phyloP scores from a whole-genome alignment of 139 green algal species.

The Chlamydomonas sphaeroides region DNA sequence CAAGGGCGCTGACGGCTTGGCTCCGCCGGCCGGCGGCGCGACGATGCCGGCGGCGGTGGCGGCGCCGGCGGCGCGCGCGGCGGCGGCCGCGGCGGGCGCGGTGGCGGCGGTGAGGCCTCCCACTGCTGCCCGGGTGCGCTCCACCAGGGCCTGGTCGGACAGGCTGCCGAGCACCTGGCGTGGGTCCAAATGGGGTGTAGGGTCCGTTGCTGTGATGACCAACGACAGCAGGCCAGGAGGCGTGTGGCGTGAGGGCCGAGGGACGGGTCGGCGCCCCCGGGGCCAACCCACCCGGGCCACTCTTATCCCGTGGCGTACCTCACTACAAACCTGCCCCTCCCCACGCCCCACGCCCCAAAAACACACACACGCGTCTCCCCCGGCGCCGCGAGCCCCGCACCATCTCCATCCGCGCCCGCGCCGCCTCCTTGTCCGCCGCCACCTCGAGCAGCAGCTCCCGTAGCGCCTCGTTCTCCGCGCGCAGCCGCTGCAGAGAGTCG shows the following conservation, averaged over 20 bases:
- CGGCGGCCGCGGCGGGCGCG: not conserved
- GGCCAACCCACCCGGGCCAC: too few relatives aligned
- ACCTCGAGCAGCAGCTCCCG: conserved; percentile 75
- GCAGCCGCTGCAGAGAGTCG: conserved; percentile 36
- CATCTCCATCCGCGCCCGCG: conserved; percentile 40
- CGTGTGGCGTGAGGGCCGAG: too few relatives aligned
- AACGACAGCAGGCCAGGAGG: too few relatives aligned
- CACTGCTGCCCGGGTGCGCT: conserved; percentile 2
- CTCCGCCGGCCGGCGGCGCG: too few relatives aligned
- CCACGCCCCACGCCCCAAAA: not conserved
- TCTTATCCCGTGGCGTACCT: not conserved
- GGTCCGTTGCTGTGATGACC: too few relatives aligned
- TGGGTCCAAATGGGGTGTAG: too few relatives aligned
- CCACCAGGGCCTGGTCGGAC: conserved; percentile 5
- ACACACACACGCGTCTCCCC: not conserved
- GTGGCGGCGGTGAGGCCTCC: not conserved
- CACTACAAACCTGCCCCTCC: not conserved
- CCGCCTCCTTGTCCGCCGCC: conserved; percentile 69
- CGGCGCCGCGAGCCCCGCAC: conserved; percentile 12
- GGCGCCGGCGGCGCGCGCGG: not conserved
- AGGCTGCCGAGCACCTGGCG: conserved; percentile 18
- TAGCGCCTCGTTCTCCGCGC: conserved; percentile 81
- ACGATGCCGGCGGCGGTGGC: not conserved
- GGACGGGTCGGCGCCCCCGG: too few relatives aligned
- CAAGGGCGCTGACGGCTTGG: too few relatives aligned